Evolutionary conservation across 2,329 filamentous ascomycete genomes (phyloP).

Genomic region (Xylaria sp.): DNA sequence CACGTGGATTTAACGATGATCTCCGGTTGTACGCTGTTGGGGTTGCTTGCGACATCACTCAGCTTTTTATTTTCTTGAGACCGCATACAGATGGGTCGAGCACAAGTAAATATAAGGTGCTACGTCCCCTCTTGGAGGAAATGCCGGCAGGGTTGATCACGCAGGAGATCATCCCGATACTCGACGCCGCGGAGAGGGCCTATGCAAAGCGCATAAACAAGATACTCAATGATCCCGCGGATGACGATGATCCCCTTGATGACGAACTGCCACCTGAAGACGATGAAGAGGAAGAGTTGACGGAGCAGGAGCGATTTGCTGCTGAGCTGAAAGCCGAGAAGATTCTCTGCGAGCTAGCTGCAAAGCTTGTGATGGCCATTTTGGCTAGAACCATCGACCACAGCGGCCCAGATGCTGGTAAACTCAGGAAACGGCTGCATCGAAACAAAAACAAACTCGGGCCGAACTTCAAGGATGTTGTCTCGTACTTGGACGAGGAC

Average conservation of each 20-base stretch:
- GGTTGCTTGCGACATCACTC: conserved; percentile 80
- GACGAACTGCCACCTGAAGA: conserved; percentile 67
- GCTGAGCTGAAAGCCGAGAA: conserved; percentile 80
- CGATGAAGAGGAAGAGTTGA: conserved; percentile 58
- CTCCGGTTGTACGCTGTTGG: conserved; percentile 78
- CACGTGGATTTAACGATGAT: conserved; percentile 73
- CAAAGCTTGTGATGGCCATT: conserved; percentile 82
- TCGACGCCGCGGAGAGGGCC: conserved; percentile 75
- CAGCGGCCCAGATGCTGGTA: conserved; percentile 62
- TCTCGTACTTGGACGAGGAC: conserved; percentile 77
- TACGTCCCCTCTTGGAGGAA: conserved; percentile 70
- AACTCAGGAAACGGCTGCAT: conserved; percentile 72
- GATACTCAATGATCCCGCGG: conserved; percentile 66
- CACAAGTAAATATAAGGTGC: conserved; percentile 57
- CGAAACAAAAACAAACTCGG: conserved; percentile 84
- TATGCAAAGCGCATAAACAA: conserved; percentile 74
- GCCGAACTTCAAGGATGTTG: conserved; percentile 82
- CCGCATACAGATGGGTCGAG: conserved; percentile 53
- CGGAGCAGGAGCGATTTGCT: conserved; percentile 64
- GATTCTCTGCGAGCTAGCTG: conserved; percentile 82
- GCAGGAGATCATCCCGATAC: conserved; percentile 74
- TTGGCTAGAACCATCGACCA: conserved; percentile 76
- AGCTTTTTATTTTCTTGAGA: conserved; percentile 76
- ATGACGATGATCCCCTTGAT: conserved; percentile 75
- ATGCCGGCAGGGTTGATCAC: conserved; percentile 67